Conservation (phyloP, 2,329 filamentous ascomycete species). For the Beauveria rudraprayagi region DNA sequence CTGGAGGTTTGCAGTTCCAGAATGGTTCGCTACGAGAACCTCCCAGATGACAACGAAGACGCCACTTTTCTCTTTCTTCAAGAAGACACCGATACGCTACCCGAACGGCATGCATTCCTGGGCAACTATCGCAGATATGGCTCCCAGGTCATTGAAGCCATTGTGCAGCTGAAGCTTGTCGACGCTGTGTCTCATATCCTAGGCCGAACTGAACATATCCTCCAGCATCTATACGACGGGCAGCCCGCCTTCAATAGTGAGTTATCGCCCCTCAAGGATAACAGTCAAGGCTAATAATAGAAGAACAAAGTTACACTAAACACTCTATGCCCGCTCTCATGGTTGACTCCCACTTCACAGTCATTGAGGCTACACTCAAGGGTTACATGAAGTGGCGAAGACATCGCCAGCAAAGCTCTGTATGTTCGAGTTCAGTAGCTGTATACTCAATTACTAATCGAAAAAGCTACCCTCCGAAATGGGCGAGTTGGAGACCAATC, state of each 20-base stretch:
- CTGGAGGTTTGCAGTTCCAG: slow-evolving; percentile 77
- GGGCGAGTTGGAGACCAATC: slow-evolving; percentile 50
- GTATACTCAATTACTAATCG: not conserved
- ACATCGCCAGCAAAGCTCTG: slow-evolving; percentile 22
- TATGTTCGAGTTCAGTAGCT: slow-evolving; percentile 16
- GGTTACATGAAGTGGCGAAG: slow-evolving; percentile 75
- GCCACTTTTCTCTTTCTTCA: slow-evolving; percentile 73
- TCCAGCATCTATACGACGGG: slow-evolving; percentile 68
- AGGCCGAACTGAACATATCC: slow-evolving; percentile 62
- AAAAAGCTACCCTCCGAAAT: slow-evolving; percentile 38
- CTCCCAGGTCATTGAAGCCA: slow-evolving; percentile 75
- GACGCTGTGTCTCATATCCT: slow-evolving; percentile 86
- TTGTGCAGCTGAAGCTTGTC: slow-evolving; percentile 71
- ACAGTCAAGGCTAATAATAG: not conserved
- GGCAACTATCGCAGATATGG: slow-evolving; percentile 94
- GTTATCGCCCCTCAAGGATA: slow-evolving; percentile 16
- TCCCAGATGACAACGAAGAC: slow-evolving; percentile 76
- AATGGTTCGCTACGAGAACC: slow-evolving; percentile 76
- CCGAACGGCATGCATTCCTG: slow-evolving; percentile 88
- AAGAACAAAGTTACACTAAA: slow-evolving; percentile 55
- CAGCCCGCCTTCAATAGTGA: slow-evolving; percentile 58
- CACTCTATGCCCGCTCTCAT: slow-evolving; percentile 64
- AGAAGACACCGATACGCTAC: slow-evolving; percentile 91
- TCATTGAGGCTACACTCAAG: slow-evolving; percentile 81
- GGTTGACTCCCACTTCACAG: slow-evolving; percentile 82